These are phyloP conservation scores for Endogone sp. DNA, from an alignment of 192 early-diverging fungal genomes.

Conservation along the genomic window DNA sequence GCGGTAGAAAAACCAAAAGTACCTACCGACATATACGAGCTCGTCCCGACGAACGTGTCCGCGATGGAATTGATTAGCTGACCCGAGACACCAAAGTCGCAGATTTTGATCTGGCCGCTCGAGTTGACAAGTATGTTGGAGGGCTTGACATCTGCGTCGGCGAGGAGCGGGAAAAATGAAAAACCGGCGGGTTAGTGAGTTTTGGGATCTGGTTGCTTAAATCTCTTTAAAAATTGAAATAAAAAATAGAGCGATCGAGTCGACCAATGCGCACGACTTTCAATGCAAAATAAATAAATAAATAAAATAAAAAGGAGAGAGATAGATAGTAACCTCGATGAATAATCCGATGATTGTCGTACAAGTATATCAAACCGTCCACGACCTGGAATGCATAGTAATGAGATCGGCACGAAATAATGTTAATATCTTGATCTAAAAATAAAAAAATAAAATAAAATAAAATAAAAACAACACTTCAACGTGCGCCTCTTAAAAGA, in stretches of 20 bases:
- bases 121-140: conserved; percentile 85
- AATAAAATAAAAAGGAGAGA: not conserved
- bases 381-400: conserved; percentile 54
- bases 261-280: too few species aligned
- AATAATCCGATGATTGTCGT: conserved; percentile 87
- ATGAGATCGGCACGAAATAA: too few species aligned
- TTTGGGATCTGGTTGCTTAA: not conserved
- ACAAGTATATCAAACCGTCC: conserved; percentile 80
- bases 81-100: conserved; percentile 92
- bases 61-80: conserved; percentile 83
- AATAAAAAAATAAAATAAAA: too few species aligned
- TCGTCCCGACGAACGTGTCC: conserved; percentile 85
- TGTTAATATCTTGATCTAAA: too few species aligned
- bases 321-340: conserved; percentile 73
- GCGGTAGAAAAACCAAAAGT: not conserved
- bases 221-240: not conserved
- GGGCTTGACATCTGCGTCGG: conserved; percentile 71
- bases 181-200: not conserved
- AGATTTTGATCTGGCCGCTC: conserved; percentile 74
- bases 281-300: too few species aligned
- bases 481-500: too few species aligned
- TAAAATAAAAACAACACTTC: too few species aligned
- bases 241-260: too few species aligned
- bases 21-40: conserved; percentile 79
- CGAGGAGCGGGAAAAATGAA: not conserved